Evolutionary conservation across 148 eudicot genomes (phyloP).

Genomic region (Rhododendron kiyosumense): DNA sequence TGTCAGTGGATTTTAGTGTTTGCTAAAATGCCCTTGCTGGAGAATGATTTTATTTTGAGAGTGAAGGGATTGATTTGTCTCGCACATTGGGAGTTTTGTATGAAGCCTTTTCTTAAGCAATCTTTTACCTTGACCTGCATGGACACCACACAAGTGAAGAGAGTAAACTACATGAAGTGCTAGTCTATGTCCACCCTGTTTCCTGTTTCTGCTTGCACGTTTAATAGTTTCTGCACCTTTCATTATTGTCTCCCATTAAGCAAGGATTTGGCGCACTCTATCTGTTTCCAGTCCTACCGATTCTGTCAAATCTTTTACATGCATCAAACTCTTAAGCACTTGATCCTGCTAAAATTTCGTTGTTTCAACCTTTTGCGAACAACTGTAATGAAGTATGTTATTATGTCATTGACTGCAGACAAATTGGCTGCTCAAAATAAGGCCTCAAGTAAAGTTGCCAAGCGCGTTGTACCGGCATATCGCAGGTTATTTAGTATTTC

Average conservation of each 20-base stretch:
- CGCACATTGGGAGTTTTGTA: not conserved
- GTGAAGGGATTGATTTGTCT: not conserved
- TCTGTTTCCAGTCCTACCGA: not conserved
- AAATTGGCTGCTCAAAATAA: slow-evolving; percentile 18
- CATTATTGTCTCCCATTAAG: not conserved
- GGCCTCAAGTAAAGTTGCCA: slow-evolving; percentile 18
- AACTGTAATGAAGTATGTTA: not conserved
- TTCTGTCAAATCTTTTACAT: not conserved
- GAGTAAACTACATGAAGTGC: not conserved
- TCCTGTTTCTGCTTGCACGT: not conserved
- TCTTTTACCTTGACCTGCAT: not conserved
- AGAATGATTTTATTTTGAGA: not conserved
- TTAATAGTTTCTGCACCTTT: not conserved
- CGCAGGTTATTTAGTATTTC: slow-evolving; percentile 27
- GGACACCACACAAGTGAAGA: not conserved
- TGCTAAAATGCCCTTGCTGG: not conserved
- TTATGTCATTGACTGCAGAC: slow-evolving; percentile 16
- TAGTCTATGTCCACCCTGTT: not conserved
- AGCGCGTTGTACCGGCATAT: slow-evolving; percentile 37
- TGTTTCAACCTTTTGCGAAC: not conserved
- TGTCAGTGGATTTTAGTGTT: not conserved
- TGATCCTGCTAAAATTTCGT: not conserved
- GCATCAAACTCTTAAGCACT: not conserved
- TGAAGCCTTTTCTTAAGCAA: not conserved
- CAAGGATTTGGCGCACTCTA: not conserved